Conservation (phyloP, 495 filamentous ascomycete genomes). For the Lindgomyces ingoldianus region DNA sequence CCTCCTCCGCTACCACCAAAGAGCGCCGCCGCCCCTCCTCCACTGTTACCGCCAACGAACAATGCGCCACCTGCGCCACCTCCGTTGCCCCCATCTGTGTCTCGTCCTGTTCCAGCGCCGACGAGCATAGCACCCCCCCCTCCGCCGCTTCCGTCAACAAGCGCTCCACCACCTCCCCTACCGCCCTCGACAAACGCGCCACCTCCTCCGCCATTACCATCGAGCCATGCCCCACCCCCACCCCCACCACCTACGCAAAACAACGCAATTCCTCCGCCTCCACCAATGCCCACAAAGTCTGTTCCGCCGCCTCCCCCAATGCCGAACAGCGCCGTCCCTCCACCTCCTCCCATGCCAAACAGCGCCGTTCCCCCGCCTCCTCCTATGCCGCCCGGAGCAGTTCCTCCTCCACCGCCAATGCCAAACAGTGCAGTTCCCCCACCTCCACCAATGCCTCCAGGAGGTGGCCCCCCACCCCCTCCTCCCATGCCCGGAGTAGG, state of each 20-base stretch:
- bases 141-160: constrained; percentile 37
- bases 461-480: constrained; percentile 64
- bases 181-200: constrained; percentile 30
- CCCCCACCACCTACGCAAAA: constrained; percentile 44
- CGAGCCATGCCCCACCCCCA: constrained; percentile 17
- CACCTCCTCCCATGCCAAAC: constrained; percentile 36
- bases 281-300: constrained; percentile 27
- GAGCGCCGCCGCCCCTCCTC: constrained; percentile 50
- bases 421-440: constrained; percentile 37
- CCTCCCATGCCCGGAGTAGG: constrained; percentile 68
- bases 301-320: constrained; percentile 50
- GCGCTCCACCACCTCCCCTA: constrained; percentile 41
- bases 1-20: constrained; percentile 72
- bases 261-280: constrained; percentile 35
- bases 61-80: constrained; percentile 38
- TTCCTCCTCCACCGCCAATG: constrained; percentile 38
- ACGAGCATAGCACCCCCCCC: constrained; percentile 57
- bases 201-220: constrained; percentile 14
- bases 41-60: constrained; percentile 32
- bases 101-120: constrained; percentile 50
- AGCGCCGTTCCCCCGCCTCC: constrained; percentile 48
- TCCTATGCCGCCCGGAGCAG: constrained; percentile 38
- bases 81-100: constrained; percentile 31
- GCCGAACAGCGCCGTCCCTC: constrained; percentile 36
- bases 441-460: constrained; percentile 47